phyloP scores from a whole-genome alignment of 1,284 basidiomycete genomes.

The Pholiota adiposa region DNA sequence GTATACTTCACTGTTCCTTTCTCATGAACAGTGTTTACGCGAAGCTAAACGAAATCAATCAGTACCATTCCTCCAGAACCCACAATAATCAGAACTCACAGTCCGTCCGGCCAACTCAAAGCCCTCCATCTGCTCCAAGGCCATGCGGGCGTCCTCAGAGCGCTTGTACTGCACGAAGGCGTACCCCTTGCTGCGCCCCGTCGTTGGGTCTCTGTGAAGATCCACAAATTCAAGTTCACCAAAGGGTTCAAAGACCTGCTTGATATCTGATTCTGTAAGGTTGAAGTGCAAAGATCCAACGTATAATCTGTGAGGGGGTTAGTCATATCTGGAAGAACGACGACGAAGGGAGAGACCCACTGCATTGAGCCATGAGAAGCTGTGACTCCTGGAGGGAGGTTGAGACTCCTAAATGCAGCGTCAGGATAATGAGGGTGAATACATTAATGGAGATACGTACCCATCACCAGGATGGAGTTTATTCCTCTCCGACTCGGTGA shows the following conservation, averaged over 20 bases:
- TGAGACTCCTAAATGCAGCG: conserved; percentile 58
- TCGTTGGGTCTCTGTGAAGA: conserved; percentile 91
- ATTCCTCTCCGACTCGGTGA: conserved; percentile 96
- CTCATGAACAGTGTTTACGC: conserved; percentile 91
- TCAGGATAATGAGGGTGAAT: conserved; percentile 5
- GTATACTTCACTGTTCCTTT: conserved; percentile 79
- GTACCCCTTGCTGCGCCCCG: conserved; percentile 96
- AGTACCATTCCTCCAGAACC: neutral
- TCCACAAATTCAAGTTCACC: conserved; percentile 98
- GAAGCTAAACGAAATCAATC: conserved; percentile 56
- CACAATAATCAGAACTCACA: conserved; percentile 59
- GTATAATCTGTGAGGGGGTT: conserved; percentile 72
- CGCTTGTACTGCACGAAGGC: conserved; percentile 98
- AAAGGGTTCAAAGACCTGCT: conserved; percentile 98
- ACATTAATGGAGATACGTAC: conserved; percentile 44
- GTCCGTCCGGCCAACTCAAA: conserved; percentile 95
- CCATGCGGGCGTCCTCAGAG: conserved; percentile 92
- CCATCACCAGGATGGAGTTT: conserved; percentile 84
- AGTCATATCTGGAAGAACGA: conserved; percentile 10
- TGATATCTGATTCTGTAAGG: conserved; percentile 94
- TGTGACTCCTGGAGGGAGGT: conserved; percentile 77
- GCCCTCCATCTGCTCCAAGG: conserved; percentile 97
- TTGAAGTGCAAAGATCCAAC: conserved; percentile 97
- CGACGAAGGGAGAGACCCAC: conserved; percentile 40
- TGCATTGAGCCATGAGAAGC: conserved; percentile 81